Base-by-base conservation (phyloP, 495 filamentous ascomycete species). In the Aspergillus olivimuriae region DNA sequence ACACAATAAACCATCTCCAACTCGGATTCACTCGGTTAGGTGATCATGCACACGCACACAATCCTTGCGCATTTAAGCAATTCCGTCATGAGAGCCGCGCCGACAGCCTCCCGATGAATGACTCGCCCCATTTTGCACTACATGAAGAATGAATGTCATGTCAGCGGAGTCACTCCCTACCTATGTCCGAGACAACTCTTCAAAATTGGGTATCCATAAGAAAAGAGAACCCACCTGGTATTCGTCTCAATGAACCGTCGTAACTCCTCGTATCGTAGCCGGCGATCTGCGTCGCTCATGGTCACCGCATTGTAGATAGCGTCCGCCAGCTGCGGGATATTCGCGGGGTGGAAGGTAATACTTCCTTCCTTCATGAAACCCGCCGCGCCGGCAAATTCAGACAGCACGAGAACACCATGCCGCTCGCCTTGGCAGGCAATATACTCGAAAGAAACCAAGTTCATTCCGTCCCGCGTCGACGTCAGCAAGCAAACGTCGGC, bases 381-480 rank as follows among this genome's bases (percentile, higher is more conserved):
- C 0, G 91, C 87, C 0, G 91, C 89, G 2, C 91, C 91, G 0
- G 89, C 84, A 55, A 95, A 94, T 56, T 95, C 90, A 36, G 89
- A 95, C 8, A 97, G 75, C 17, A 95, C 86, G 74, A 97, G 84
- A 4, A 87, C 84, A 5, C 91, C 91, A 55, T 94, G 84, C 8
- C 82, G 76, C 48, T 89, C 75, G 46, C 83, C 70, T 56, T 95
- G 91, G 23, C 83, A 88, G 2, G 91, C 90, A 37, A 95, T 89
- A 64, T 95, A 97, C 63, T 97, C 91, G 65, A 89, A 95, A 17
- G 86, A 89, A 18, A 97, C 91, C 8, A 95, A 77, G 58, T 97
- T 97, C 91, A 97, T 95, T 45, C 91, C 91, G 56, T 95, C 91
- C n/a, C 90, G 76, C 1, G 85, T 94, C 0, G 89, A 95, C 11